Conservation (phyloP, 2,329 filamentous ascomycete genomes). For the Sporothrix sp. region DNA sequence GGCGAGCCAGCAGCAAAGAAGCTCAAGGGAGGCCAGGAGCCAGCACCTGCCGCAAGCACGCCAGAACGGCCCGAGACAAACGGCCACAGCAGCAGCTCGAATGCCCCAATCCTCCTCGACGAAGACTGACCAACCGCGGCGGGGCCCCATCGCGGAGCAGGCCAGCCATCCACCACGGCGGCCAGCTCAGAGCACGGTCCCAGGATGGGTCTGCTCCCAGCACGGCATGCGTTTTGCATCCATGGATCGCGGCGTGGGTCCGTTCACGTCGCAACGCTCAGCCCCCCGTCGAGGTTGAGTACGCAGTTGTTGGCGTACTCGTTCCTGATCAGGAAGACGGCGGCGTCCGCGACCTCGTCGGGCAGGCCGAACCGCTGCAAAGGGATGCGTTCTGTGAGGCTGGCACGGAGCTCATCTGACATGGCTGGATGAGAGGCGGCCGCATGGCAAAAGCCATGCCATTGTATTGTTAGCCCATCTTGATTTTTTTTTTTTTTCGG, state of each 20-base stretch:
- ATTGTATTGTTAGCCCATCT: slow-evolving; percentile 8
- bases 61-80: slow-evolving; percentile 20
- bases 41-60: slow-evolving; percentile 11
- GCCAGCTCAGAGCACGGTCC: slow-evolving; percentile 26
- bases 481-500: not conserved
- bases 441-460: not conserved
- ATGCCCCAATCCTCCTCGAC: too few relatives aligned
- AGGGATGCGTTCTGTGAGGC: slow-evolving; percentile 42
- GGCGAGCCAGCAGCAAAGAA: slow-evolving; percentile 37
- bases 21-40: too few relatives aligned
- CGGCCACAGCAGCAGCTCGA: too few relatives aligned
- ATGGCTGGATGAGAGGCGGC: not conserved
- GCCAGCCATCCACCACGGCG: slow-evolving; percentile 6
- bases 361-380: slow-evolving; percentile 54
- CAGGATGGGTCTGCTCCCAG: too few relatives aligned
- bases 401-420: not conserved
- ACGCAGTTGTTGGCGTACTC: slow-evolving; percentile 80
- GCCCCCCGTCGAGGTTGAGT: slow-evolving; percentile 74
- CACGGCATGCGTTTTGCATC: too few relatives aligned
- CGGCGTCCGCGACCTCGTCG: slow-evolving; percentile 72
- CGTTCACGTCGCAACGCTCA: slow-evolving; percentile 52
- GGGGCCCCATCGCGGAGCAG: not conserved
- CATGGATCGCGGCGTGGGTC: not conserved
- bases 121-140: too few relatives aligned
- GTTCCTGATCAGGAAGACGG: slow-evolving; percentile 66